These are phyloP conservation scores for Candolleomyces eurysporus DNA, from an alignment of 768 basidiomycete genomes.

Conservation along the genomic window DNA sequence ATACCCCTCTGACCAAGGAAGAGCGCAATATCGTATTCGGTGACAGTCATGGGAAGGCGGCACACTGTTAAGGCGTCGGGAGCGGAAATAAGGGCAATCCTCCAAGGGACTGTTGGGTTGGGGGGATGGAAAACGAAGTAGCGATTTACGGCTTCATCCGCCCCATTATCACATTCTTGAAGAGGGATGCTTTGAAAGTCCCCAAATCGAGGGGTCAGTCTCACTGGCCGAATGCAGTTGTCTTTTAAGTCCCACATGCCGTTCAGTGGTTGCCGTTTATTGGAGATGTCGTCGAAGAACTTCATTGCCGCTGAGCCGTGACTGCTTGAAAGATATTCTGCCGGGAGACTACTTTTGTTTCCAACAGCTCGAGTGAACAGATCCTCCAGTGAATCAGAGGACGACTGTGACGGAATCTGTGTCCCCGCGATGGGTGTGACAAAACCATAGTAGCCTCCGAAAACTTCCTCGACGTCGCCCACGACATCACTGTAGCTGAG, in stretches of 20 bases:
- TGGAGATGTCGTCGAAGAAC: background rate
- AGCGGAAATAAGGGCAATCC: conserved; percentile 4
- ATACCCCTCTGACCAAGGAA: conserved; percentile 1
- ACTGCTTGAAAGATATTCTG: background rate
- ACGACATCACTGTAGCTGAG: background rate
- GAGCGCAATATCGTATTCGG: background rate
- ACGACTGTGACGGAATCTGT: too few species aligned
- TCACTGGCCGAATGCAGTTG: background rate
- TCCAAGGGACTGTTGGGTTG: background rate
- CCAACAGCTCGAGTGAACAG: too few species aligned
- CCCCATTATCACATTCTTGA: background rate
- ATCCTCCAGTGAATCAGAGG: too few species aligned
- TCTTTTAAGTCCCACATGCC: background rate
- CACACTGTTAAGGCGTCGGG: conserved; percentile 4
- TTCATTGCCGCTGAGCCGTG: background rate
- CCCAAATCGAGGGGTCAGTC: too few species aligned
- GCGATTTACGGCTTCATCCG: background rate
- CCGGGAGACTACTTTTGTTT: too few species aligned
- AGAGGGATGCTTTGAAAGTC: background rate
- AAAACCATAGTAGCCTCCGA: too few species aligned
- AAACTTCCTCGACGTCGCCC: background rate
- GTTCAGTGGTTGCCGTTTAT: background rate
- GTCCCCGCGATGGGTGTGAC: too few species aligned
- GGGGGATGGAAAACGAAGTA: background rate
- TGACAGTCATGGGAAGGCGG: background rate